Conservation (phyloP, 2,329 filamentous ascomycete species). For the Nannizziopsis arthrosporioides region DNA sequence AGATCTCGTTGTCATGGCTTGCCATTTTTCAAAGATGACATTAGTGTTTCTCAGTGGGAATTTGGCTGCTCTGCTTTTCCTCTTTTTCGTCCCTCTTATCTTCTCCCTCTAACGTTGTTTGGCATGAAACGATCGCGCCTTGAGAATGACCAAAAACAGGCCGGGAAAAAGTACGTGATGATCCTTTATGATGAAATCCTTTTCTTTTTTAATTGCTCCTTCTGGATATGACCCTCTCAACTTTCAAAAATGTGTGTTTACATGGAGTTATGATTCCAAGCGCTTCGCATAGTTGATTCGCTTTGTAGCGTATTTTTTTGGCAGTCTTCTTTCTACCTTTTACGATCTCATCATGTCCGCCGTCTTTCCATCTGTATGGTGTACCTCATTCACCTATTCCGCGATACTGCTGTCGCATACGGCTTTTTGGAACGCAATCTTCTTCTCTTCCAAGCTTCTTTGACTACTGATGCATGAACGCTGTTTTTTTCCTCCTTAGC, state of each 20-base stretch:
- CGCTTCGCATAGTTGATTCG: conserved; percentile 1
- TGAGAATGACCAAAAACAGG: conserved; percentile 2
- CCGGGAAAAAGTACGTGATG: conserved; percentile 7
- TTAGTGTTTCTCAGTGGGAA: conserved; percentile 17
- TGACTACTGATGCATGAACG: not conserved
- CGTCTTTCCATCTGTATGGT: conserved; percentile 1
- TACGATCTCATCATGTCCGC: not conserved
- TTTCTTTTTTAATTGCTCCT: not conserved
- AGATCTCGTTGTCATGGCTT: conserved; percentile 6
- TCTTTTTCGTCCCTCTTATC: not conserved
- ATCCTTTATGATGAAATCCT: conserved; percentile 7
- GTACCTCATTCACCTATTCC: not conserved
- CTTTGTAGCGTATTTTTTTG: conserved; percentile 9
- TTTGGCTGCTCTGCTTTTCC: conserved; percentile 1
- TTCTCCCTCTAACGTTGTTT: not conserved
- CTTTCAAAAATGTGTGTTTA: not conserved
- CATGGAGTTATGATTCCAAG: not conserved
- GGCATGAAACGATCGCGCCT: not conserved
- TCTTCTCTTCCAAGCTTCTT: not conserved
- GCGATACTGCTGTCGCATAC: not conserved
- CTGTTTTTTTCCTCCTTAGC: no score
- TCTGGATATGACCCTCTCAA: conserved; percentile 1
- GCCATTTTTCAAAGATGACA: conserved; percentile 8
- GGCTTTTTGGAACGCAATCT: not conserved
- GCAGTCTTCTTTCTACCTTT: not conserved